Evolutionary conservation across 2,329 filamentous ascomycete genomes (phyloP), one percentile per base, ranked within the genome.

Genomic region (Canariomyces notabilis): DNA sequence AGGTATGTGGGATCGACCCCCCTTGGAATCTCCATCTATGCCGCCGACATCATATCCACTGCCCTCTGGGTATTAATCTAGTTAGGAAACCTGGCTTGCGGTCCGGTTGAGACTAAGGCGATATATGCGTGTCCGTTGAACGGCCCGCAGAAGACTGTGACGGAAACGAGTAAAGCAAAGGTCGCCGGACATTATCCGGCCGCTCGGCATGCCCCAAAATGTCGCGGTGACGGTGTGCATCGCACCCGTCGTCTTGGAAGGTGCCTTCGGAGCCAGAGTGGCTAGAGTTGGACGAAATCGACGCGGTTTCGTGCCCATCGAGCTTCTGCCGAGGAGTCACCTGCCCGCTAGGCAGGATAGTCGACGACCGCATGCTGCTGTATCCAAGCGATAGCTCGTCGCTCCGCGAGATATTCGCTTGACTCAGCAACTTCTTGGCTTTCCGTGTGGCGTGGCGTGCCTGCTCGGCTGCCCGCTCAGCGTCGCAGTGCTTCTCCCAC

Each of bases 401-500:
- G 16, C 63, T 64, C 48, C 65, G 66, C 38, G 51, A 61, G 56
- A 78, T 72, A 44, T 77, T 75, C 9, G 75, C 75, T 51, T 73
- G 70, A 43, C 70, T 70, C 54, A 78, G 54, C 6, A 72, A 63
- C 58, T 69, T 71, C 51, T 68, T 65, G 12, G 69, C 69, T 45
- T 68, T 69, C 38, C 57, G 58, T 20, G 63, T 70, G 6, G 69
- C 69, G 39, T 65, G 61, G 23, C 68, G 66, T 26, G 79, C 80
- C 59, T 82, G 75, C 46, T 79, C 75, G 3, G 79, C 79, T 5
- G 85, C 86, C 53, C 77, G 77, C 61, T 90, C 85, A 2, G 87
- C 86, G 50, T 84, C 78, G 52, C 87, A 89, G 65, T 95, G 89
- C 67, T 90, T 91, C 53, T 83, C 81, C 89, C 89, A 95, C 81